A percentile compares a stretch with the other conserved stretches of the same genome.
Conservation (phyloP, 148 eudicot genomes). For the Polygonum aviculare region DNA sequence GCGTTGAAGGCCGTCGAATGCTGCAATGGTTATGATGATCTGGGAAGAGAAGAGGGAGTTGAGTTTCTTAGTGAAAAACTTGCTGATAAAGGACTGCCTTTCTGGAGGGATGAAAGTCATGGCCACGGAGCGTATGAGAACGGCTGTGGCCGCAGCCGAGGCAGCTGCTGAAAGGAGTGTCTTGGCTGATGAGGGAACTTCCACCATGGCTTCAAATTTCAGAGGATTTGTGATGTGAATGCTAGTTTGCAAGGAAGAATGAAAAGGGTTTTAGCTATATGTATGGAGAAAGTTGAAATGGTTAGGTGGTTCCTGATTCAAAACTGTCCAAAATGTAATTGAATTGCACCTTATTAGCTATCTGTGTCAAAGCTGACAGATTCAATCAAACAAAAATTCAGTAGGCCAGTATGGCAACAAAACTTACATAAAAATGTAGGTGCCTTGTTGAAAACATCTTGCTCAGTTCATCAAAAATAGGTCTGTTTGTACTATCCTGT, state of each 20-base stretch:
- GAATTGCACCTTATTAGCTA: too few species aligned
- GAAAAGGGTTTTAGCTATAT: background rate
- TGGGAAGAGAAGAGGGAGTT: background rate
- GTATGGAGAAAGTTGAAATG: background rate
- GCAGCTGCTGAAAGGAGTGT: background rate
- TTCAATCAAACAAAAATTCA: too few species aligned
- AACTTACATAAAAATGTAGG: too few species aligned
- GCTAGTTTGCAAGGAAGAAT: background rate
- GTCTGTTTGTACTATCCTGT: too few species aligned
- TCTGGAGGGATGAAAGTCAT: background rate
- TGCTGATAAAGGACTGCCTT: background rate
- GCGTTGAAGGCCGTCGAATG: background rate
- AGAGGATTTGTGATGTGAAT: background rate
- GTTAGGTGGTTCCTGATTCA: too few species aligned
- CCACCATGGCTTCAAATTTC: background rate
- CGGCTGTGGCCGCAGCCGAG: background rate
- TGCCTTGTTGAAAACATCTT: too few species aligned
- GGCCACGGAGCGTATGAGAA: background rate
- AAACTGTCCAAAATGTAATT: too few species aligned
- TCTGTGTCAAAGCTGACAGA: too few species aligned
- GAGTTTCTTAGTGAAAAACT: background rate
- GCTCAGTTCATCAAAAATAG: too few species aligned
- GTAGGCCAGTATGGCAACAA: too few species aligned
- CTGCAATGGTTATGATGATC: background rate
- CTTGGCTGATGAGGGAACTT: conserved; percentile 6